Base-by-base conservation (phyloP, 1,139 yeast genomes). In the Hyphopichia wangnamkhiaoensis region DNA sequence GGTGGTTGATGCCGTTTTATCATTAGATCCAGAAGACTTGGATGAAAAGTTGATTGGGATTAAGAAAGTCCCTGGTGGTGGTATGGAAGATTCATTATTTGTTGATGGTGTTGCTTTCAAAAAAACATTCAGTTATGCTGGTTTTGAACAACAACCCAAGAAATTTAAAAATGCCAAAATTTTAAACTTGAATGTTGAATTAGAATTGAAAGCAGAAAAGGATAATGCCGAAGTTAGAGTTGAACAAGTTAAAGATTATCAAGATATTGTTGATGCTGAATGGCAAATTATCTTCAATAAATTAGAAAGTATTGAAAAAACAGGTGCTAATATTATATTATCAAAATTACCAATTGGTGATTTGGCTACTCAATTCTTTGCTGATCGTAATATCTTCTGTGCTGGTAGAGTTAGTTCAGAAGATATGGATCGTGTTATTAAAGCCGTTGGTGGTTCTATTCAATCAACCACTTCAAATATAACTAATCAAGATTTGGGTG, bases 141-240 rank as follows among this genome's bases (percentile, higher is more conserved):
- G 98, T 9, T 93, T 93, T 63, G 99, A 93, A 65, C 99, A 93
- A 70, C 98, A 94, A 65, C 99, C 98, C 37, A 93, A 93, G 65
- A 69, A 65, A 41, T 89, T 94, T 59, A 56, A 58, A 13, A 71
- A 87, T 60, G 96, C 99, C 35, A 88, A 84, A 63, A 82, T 94
- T 49, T 71, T 93, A 42, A 82, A 84, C 53, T 74, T 93, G 56
- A 93, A 94, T 59, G 93, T 94, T 29, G 99, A 93, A 63, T 75
- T 93, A 50, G 99, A 93, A 68, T 79, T 93, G 58, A 93, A 93
- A 70, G 98, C 98, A 1, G 99, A 93, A 68, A 91, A 89, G 70
- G 99, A 93, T 63, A 93, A 93, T 60, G 99, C 99, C n/a, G 99
- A 93, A 71, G 98, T 93, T 24, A 80, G 98, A 53, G 95, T 93